These are phyloP conservation scores for Trypethelium eluteriae DNA, from an alignment of 495 filamentous ascomycete species.

Conservation along the genomic window DNA sequence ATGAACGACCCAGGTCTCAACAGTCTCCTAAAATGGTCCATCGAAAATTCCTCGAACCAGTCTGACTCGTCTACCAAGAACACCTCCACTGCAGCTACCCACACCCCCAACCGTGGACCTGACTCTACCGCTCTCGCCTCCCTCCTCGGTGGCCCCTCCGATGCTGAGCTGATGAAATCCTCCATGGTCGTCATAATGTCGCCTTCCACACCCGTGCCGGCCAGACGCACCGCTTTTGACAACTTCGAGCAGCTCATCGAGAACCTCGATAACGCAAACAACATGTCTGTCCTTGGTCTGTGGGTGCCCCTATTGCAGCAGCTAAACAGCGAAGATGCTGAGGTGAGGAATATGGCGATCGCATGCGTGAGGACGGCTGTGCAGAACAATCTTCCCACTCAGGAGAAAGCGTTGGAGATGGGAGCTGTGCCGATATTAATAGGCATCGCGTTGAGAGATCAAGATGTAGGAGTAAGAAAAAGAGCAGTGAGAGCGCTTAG, in stretches of 20 bases:
- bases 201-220: constrained; percentile 57
- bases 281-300: constrained; percentile 64
- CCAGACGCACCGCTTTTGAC: constrained; percentile 84
- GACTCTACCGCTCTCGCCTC: constrained; percentile 59
- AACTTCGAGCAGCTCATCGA: constrained; percentile 93
- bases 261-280: constrained; percentile 90
- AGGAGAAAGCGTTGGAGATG: constrained; percentile 66
- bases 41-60: constrained; percentile 60
- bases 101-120: constrained; percentile 45
- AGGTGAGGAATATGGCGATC: constrained; percentile 72
- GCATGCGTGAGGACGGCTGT: constrained; percentile 93
- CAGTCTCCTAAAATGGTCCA: constrained; percentile 86
- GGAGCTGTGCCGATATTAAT: constrained; percentile 65
- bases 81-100: constrained; percentile 29
- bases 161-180: constrained; percentile 82
- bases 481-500: constrained; percentile 87
- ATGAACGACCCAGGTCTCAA: constrained; percentile 56
- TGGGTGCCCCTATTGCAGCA: constrained; percentile 72
- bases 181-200: constrained; percentile 66
- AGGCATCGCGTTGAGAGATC: constrained; percentile 52
- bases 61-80: constrained; percentile 31
- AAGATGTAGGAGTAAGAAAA: constrained; percentile 59
- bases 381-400: constrained; percentile 82
- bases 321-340: constrained; percentile 57
- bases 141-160: constrained; percentile 72